Base-by-base conservation (phyloP, 2,329 filamentous ascomycete genomes). In the Dactylellina leptospora region DNA sequence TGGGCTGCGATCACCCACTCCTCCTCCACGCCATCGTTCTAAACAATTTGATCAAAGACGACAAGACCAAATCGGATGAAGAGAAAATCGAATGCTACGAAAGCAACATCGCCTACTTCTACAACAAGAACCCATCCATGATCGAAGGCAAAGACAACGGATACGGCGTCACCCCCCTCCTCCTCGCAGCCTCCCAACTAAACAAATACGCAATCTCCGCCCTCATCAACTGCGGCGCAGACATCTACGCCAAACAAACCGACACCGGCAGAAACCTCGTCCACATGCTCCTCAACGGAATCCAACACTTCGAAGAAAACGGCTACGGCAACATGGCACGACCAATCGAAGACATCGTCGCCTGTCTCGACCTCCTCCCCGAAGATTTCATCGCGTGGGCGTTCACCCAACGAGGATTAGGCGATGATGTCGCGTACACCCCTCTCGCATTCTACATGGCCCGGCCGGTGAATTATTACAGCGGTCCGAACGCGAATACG, bases 391-490 rank as follows among this genome's bases (percentile, higher is more conserved):
- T 63, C 33, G 44, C 66, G 3, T 58, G 50, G 50, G 66, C 58
- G 0, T 89, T 6, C 78, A 82, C 8, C 82, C 84, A 62, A 81
- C 91, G 76, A 84, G 89, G 76, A 78, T 82, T 18, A 85, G 90
- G 71, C 84, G 88, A 45, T 85, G 83, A 71, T 82, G 81, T 28
- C 79, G 83, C 5, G 75, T 81, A 0, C 81, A 86, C 6, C 81
- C 83, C 33, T 90, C 88, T 0, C 89, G 90, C 1, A 79, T 93
- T 28, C 87, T 89, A 25, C 78, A 79, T 30, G 89, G 84, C 84
- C 79, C 75, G 27, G 56, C 61, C 23, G n/a, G 55, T 74, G 6
- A 64, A 53, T 60, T 9, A 71, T 27, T 60, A 66, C 66, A 33
- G 76, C 25, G 58, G 25, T n/a, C 66, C 54, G 16, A 8, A 4